Conservation (phyloP, 805 yeast species). For the Candida ortonii region DNA sequence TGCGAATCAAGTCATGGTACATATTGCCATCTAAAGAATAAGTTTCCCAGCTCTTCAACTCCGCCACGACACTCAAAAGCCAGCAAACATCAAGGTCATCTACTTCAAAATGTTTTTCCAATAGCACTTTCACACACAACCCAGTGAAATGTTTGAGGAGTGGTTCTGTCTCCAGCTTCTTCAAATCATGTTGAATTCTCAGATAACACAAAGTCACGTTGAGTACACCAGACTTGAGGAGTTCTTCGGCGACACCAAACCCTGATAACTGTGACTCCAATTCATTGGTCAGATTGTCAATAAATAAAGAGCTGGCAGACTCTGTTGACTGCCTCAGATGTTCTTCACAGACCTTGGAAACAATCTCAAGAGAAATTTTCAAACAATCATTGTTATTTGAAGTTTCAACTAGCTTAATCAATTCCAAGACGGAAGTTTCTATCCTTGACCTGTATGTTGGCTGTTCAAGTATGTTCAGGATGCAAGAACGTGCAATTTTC, state of each 20-base stretch:
- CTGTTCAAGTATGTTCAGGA: constrained; percentile 41
- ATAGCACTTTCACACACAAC: too few relatives aligned
- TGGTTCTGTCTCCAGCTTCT: constrained; percentile 5
- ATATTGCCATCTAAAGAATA: not conserved
- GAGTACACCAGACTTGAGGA: constrained; percentile 3
- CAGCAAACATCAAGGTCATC: constrained; percentile 13
- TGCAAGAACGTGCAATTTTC: constrained; percentile 1
- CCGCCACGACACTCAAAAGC: constrained; percentile 16
- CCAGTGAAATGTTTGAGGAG: too few relatives aligned
- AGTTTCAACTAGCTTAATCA: constrained; percentile 14
- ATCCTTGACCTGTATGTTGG: constrained; percentile 55
- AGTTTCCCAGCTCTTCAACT: constrained; percentile 8
- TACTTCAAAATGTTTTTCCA: too few relatives aligned
- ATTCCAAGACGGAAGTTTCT: constrained; percentile 35
- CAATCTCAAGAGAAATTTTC: constrained; percentile 25
- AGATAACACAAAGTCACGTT: constrained; percentile 11
- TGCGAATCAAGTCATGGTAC: constrained; percentile 11
- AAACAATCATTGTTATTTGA: constrained; percentile 13
- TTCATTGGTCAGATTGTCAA: constrained; percentile 10
- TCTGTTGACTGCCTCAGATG: constrained; percentile 41
- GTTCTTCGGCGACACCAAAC: not conserved
- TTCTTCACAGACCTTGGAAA: constrained; percentile 38
- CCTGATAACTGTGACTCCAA: constrained; percentile 4
- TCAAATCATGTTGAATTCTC: constrained; percentile 6
- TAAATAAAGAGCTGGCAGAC: constrained; percentile 22